Conservation (phyloP, 331 rosid species). For the Quercus phellos region DNA sequence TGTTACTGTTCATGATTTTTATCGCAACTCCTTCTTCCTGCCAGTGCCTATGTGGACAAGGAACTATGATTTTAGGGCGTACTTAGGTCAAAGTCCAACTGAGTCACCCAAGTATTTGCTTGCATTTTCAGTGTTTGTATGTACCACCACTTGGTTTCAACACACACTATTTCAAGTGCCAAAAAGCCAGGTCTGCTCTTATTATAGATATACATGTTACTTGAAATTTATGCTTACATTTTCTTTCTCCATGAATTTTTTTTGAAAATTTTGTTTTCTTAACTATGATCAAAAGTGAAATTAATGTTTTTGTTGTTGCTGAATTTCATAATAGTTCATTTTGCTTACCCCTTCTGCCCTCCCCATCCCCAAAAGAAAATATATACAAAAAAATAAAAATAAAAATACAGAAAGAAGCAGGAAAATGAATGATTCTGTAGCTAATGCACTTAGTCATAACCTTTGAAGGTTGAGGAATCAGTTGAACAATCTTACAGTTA, state of each 20-base stretch:
- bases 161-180: constrained; percentile 36
- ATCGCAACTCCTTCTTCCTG: constrained; percentile 47
- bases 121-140: constrained; percentile 38
- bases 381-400: neutral
- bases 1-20: constrained; percentile 39
- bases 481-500: constrained; percentile 43
- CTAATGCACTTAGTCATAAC: constrained; percentile 11
- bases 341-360: neutral
- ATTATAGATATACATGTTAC: neutral
- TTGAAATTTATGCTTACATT: constrained; percentile 1
- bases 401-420: neutral
- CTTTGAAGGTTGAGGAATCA: constrained; percentile 39
- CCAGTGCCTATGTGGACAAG: constrained; percentile 26
- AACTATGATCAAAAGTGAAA: neutral
- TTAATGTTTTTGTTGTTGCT: neutral
- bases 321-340: neutral
- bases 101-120: constrained; percentile 49
- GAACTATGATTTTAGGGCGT: constrained; percentile 41
- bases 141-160: constrained; percentile 52
- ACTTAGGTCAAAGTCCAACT: constrained; percentile 30
- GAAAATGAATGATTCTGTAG: neutral
- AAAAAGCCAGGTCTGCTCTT: constrained; percentile 29
- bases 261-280: neutral
- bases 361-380: neutral
- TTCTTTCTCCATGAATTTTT: neutral